A percentile compares a stretch with the other conserved stretches of the same genome.
These are phyloP conservation scores for Colletotrichum sp. DNA, from an alignment of 2,329 filamentous ascomycete genomes.

Conservation along the genomic window DNA sequence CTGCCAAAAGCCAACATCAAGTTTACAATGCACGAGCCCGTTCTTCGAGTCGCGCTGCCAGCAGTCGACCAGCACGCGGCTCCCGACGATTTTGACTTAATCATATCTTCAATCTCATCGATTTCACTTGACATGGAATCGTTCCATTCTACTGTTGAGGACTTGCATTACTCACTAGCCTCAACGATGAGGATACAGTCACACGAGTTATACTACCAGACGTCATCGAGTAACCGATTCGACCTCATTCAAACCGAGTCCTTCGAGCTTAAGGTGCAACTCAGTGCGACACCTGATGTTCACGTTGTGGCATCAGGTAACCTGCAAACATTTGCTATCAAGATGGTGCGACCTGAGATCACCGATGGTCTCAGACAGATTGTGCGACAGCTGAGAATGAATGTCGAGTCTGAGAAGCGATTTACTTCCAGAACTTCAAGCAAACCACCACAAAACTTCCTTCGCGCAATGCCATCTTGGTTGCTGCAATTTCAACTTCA, in stretches of 20 bases:
- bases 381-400: conserved; percentile 78
- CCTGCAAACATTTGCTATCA: conserved; percentile 85
- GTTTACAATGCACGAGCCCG: conserved; percentile 95
- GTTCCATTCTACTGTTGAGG: conserved; percentile 86
- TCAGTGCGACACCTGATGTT: conserved; percentile 85
- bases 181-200: conserved; percentile 84
- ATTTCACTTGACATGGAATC: conserved; percentile 93
- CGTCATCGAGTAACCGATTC: conserved; percentile 79
- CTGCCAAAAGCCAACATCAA: conserved; percentile 95
- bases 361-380: conserved; percentile 93
- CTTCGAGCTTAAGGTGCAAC: conserved; percentile 83
- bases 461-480: conserved; percentile 84
- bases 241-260: conserved; percentile 88
- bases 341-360: conserved; percentile 91
- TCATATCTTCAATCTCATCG: conserved; percentile 94
- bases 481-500: conserved; percentile 83
- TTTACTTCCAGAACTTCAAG: conserved; percentile 47
- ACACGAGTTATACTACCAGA: conserved; percentile 94
- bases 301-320: conserved; percentile 81
- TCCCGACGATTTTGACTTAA: conserved; percentile 87
- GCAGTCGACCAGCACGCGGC: conserved; percentile 70
- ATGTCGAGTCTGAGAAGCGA: conserved; percentile 69
- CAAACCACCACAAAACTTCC: conserved; percentile 66
- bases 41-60: conserved; percentile 86
- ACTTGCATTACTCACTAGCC: conserved; percentile 85